A percentile compares a stretch with the other conserved stretches of the same genome.
phyloP scores from a whole-genome alignment of 75 land plant species.

The Pinus taeda region DNA sequence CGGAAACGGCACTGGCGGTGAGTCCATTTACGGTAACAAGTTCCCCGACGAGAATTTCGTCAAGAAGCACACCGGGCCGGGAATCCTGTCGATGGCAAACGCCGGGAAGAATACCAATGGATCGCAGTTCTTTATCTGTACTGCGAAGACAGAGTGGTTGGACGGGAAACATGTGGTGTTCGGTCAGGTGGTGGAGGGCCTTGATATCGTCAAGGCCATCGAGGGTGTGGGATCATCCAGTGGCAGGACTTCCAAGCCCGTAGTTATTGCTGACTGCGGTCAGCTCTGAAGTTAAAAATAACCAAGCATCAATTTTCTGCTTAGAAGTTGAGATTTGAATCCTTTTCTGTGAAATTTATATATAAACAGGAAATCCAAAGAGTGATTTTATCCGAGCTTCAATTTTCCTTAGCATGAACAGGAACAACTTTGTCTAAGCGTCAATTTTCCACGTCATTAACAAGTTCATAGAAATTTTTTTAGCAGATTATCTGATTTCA shows the following conservation, averaged over 20 bases:
- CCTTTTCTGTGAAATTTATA: no score
- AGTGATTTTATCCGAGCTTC: no score
- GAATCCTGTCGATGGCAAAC: constrained; percentile 68
- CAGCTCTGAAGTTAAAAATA: constrained; percentile 21
- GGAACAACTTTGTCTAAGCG: no score
- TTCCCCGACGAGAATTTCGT: constrained; percentile 66
- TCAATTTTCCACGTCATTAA: no score
- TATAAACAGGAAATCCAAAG: no score
- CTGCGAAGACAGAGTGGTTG: constrained; percentile 21
- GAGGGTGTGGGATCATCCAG: constrained; percentile 47
- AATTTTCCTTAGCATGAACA: no score
- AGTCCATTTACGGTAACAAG: constrained; percentile 64
- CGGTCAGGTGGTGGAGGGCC: constrained; percentile 70
- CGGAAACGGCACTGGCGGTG: constrained; percentile 73
- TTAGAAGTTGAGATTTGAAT: no score
- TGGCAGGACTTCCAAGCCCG: constrained; percentile 46
- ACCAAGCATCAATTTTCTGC: no score
- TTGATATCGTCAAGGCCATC: constrained; percentile 62
- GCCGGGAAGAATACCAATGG: constrained; percentile 71
- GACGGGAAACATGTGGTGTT: constrained; percentile 84
- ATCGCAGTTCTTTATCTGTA: constrained; percentile 71
- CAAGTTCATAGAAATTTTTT: no score
- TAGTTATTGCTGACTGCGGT: constrained; percentile 60
- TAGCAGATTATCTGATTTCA: no score
- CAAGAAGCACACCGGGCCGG: constrained; percentile 57